Percentiles rank a stretch among this genome's conserved stretches.
Conservation (phyloP, 202 grass and related monocot species). For the Zizania palustris region DNA sequence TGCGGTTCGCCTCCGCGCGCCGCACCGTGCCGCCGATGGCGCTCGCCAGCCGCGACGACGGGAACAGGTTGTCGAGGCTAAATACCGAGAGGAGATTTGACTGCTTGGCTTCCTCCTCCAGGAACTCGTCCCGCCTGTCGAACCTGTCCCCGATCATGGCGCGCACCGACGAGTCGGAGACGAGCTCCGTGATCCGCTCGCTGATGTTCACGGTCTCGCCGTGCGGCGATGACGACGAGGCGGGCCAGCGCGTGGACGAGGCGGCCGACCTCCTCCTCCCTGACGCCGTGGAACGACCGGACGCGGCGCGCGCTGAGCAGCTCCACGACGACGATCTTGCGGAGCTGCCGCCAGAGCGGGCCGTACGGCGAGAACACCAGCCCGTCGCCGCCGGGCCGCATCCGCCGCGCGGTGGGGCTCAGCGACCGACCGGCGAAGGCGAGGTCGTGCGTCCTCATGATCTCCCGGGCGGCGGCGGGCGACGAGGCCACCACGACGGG, state of each 20-base stretch:
- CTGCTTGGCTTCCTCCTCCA: conserved; percentile 11
- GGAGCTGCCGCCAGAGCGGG: conserved; percentile 44
- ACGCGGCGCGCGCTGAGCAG: conserved; percentile 53
- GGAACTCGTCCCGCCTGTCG: conserved; percentile 43
- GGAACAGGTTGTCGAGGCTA: conserved; percentile 62
- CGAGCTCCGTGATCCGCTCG: conserved; percentile 29
- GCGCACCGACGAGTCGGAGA: conserved; percentile 50
- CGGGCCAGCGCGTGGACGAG: conserved; percentile 43
- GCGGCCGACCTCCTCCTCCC: conserved; percentile 51
- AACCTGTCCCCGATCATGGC: conserved; percentile 55
- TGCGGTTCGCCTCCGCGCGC: not conserved
- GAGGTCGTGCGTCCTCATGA: conserved; percentile 33
- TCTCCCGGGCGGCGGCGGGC: conserved; percentile 9
- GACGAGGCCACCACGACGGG: conserved; percentile 30
- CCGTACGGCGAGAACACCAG: conserved; percentile 61
- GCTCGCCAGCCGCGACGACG: conserved; percentile 52
- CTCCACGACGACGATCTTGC: conserved; percentile 45
- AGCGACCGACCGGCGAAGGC: conserved; percentile 6
- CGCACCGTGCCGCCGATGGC: not conserved
- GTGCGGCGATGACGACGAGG: not conserved
- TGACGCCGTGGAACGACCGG: conserved; percentile 27
- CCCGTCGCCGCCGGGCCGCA: conserved; percentile 28
- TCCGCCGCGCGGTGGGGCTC: not conserved
- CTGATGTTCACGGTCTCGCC: conserved; percentile 41
- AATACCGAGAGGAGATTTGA: conserved; percentile 44